Evolutionary conservation across 768 basidiomycete genomes (phyloP).

Genomic region (Cystobasidiopsis lactophilus): DNA sequence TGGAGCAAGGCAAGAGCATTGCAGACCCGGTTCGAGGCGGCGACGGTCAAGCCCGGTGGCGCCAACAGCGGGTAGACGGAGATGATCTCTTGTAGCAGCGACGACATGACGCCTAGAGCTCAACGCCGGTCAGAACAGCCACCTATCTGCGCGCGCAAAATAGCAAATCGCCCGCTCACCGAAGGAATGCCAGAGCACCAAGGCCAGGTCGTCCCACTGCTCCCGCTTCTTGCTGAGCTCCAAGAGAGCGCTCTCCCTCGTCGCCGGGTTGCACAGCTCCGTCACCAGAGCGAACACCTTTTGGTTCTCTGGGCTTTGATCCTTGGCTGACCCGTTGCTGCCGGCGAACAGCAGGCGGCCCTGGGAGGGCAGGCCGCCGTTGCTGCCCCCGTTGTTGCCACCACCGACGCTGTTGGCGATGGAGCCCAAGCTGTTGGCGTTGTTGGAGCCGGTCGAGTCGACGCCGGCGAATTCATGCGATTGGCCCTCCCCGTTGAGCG

Average conservation of each 20-base stretch:
- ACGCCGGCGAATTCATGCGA: no score
- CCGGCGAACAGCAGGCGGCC: background rate
- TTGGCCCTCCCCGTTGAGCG: no score
- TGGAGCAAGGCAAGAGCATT: conserved; percentile 93
- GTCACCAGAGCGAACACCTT: conserved; percentile 84
- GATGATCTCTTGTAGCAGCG: conserved; percentile 88
- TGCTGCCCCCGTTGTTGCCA: no score
- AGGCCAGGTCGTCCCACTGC: conserved; percentile 92
- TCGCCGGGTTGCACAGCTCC: conserved; percentile 39
- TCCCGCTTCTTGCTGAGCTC: conserved; percentile 98
- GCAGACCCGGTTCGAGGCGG: conserved; percentile 94
- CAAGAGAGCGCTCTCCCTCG: conserved; percentile 71
- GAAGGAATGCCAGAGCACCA: conserved; percentile 96
- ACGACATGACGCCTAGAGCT: conserved; percentile 75
- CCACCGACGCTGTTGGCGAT: no score
- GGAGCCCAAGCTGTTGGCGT: no score
- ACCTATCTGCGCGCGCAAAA: background rate
- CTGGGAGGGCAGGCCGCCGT: no score
- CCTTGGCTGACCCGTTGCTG: background rate
- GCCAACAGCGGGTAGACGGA: conserved; percentile 90
- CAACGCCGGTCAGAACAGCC: background rate
- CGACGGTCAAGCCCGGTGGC: conserved; percentile 86
- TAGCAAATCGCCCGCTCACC: conserved; percentile 32
- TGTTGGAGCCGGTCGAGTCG: no score
- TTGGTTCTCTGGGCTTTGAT: conserved; percentile 43